Conservation (phyloP, 2,329 filamentous ascomycete species). For the Trichoderma afroharzianum region DNA sequence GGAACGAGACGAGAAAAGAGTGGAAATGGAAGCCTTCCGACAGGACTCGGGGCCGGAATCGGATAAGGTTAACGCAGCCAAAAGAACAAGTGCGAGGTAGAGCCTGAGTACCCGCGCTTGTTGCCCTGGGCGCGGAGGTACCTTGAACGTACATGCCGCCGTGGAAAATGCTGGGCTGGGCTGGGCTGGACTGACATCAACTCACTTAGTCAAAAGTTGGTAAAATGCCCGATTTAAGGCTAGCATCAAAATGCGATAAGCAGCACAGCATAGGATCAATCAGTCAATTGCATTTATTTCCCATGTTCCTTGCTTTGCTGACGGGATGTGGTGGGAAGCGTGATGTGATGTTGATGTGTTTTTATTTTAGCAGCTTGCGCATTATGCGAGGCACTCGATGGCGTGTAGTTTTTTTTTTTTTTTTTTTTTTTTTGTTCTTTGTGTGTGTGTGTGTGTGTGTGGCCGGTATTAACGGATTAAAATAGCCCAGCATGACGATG, state of each 20-base stretch:
- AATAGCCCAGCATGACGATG: not conserved
- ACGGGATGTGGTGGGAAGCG: not conserved
- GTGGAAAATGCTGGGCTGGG: not conserved
- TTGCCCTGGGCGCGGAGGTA: not conserved
- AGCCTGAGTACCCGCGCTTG: not conserved
- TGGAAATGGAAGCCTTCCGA: not conserved
- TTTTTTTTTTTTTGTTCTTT: not conserved
- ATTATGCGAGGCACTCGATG: not conserved
- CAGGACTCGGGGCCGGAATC: slow-evolving; percentile 1
- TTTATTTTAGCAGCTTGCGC: not conserved
- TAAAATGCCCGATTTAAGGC: not conserved
- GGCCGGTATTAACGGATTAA: not conserved
- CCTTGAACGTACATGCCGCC: not conserved
- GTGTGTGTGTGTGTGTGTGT: not conserved
- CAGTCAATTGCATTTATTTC: not conserved
- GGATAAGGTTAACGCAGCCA: not conserved
- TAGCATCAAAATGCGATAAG: not conserved
- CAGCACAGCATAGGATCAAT: not conserved
- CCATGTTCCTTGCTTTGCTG: not conserved
- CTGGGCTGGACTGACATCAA: not conserved
- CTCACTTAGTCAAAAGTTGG: not conserved
- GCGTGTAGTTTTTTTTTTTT: not conserved
- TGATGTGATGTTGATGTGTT: not conserved
- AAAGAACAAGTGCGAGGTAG: not conserved
- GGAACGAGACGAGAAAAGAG: not conserved